Conservation (phyloP, 352 stramenopile genomes). For the Discostella stelligera region DNA sequence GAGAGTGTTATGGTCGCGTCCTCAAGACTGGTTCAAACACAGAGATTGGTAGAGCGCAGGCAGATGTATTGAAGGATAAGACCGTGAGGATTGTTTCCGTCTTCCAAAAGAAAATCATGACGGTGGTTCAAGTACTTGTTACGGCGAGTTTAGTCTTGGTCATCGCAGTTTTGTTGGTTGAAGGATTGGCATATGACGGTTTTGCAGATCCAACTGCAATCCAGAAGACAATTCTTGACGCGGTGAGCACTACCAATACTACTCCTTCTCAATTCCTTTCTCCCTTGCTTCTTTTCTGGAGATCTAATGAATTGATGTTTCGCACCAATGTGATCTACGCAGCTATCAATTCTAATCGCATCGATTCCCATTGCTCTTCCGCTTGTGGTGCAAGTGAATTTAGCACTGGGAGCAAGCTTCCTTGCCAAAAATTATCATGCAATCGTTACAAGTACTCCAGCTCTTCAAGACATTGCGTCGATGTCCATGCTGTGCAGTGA, state of each 20-base stretch:
- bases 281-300: not conserved
- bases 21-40: conserved; percentile 62
- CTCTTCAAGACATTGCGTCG: conserved; percentile 92
- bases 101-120: conserved; percentile 90
- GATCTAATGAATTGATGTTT: conserved; percentile 55
- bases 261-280: not conserved
- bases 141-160: conserved; percentile 86
- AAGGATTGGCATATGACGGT: conserved; percentile 57
- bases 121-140: conserved; percentile 89
- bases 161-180: conserved; percentile 84
- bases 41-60: conserved; percentile 73
- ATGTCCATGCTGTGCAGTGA: conserved; percentile 92
- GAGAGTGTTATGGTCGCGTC: conserved; percentile 74
- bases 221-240: conserved; percentile 44
- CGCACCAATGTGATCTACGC: conserved; percentile 11
- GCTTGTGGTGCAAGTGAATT: conserved; percentile 77
- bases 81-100: conserved; percentile 89
- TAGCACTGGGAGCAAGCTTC: conserved; percentile 73
- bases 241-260: conserved; percentile 10
- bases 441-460: conserved; percentile 90
- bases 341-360: conserved; percentile 89
- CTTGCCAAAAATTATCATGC: conserved; percentile 89
- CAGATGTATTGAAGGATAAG: conserved; percentile 73
- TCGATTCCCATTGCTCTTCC: conserved; percentile 90
- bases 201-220: conserved; percentile 36